Base-by-base conservation (phyloP, 345 rosid genomes). In the Arabis alpina region DNA sequence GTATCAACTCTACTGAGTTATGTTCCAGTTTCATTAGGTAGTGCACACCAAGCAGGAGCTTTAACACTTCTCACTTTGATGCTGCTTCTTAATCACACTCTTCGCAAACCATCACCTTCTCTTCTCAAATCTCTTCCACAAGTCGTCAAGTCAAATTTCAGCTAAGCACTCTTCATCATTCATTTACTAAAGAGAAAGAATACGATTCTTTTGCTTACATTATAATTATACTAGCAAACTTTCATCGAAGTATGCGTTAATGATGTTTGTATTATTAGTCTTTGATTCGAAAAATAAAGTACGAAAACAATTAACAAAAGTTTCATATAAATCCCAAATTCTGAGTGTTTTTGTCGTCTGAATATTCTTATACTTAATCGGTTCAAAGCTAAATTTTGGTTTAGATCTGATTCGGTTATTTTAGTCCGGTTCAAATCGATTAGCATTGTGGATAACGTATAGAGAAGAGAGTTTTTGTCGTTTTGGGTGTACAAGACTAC, bases 1-100 rank as follows among this genome's bases (percentile, higher is more conserved):
- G 66, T 91, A 61, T 86, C 91, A 63, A 89, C 99, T 15, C 98
- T 91, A 71, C 76, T 91, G 54, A 84, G 85, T 5, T 94, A 94
- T 61, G 99, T 94, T 2, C 98, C 91, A 0, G 91, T 87, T 39
- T 89, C 93, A 10, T 85, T 91, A 24, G 98, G 95, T 45, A 74
- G 86, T 16, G 96, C 97, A 25, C 97, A 88, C 73, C 93, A 89
- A 69, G 96, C 93, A 6, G 97, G 93, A 41, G 98, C 97, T 12
- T 65, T 91, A 59, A 91, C 97, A 42, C 96, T 89, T 58, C 55
- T 88, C 66, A 85, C 96, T 37, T 72, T 89, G 27, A 78, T 89
- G 93, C 67, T 94, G 14, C 75, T 89, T 74, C 92, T 94, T 58
- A 89, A 81, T 71, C 99, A 91, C 77, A 91, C 92, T 0, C 82